These are phyloP conservation scores for Filobasidium floriforme DNA, from an alignment of 768 basidiomycete genomes.

Conservation along the genomic window DNA sequence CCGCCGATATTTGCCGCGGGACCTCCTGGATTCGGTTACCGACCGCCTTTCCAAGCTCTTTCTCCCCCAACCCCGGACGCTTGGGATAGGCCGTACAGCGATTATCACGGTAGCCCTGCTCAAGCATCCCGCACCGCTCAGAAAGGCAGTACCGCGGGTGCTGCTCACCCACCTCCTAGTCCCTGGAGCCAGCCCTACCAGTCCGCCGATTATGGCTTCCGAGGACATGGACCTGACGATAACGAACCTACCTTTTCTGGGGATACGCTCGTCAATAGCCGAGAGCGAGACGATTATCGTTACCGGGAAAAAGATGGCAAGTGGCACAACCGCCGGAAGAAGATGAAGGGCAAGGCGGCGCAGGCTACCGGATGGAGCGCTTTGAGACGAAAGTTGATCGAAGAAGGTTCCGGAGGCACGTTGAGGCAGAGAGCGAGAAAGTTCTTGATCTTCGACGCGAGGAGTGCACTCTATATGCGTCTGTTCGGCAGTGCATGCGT, in stretches of 20 bases:
- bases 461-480: constrained; percentile 16
- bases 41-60: constrained; percentile 10
- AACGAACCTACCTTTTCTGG: not conserved
- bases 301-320: not conserved
- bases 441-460: constrained; percentile 23
- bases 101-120: no score
- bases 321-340: not conserved
- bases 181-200: constrained; percentile 10
- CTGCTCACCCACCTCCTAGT: not conserved
- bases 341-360: constrained; percentile 6
- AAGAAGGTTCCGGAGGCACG: constrained; percentile 8
- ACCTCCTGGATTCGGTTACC: constrained; percentile 3
- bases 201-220: constrained; percentile 1
- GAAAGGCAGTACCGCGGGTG: not conserved
- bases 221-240: not conserved
- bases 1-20: constrained; percentile 8
- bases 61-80: constrained; percentile 18
- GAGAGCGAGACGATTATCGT: not conserved
- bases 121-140: not conserved
- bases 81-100: constrained; percentile 14
- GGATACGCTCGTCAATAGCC: constrained; percentile 2
- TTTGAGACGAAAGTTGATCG: constrained; percentile 11
- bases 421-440: constrained; percentile 11
- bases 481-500: constrained; percentile 4
- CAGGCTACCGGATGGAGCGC: constrained; percentile 11